A percentile compares a stretch with the other conserved stretches of the same genome.
phyloP scores from a whole-genome alignment of 306 rosid genomes.

The Pueraria montana region DNA sequence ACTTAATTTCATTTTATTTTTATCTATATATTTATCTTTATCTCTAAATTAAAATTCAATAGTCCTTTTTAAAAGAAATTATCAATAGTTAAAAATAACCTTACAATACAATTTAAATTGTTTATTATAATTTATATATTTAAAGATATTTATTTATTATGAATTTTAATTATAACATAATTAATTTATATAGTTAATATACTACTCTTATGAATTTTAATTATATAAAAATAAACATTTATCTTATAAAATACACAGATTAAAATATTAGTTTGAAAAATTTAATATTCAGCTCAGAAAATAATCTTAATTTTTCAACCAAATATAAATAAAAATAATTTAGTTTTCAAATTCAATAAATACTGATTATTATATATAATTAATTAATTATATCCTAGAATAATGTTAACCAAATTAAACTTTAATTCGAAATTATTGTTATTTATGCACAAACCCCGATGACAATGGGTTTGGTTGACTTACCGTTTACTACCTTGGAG shows the following conservation, averaged over 20 bases:
- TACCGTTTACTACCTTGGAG: no score
- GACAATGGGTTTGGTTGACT: constrained; percentile 4
- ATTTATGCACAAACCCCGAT: not conserved
- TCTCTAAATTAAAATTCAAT: not conserved
- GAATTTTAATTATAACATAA: no score
- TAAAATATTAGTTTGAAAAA: not conserved
- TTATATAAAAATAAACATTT: not conserved
- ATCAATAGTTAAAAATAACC: not conserved
- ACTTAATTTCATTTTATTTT: no score
- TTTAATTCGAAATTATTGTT: not conserved
- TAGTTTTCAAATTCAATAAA: not conserved
- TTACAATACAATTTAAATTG: not conserved
- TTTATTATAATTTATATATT: not conserved
- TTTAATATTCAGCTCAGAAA: not conserved
- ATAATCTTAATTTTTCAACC: not conserved
- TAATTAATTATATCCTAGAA: not conserved
- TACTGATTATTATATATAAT: not conserved
- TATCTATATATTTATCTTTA: not conserved
- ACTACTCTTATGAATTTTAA: no score
- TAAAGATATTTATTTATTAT: not conserved
- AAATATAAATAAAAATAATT: not conserved
- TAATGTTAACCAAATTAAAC: not conserved
- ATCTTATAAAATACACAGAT: not conserved
- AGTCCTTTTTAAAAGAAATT: not conserved
- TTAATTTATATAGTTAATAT: no score